Percentiles rank a stretch among this genome's conserved stretches.
Conservation (phyloP, 495 filamentous ascomycete species). For the Penicillium verhagenii region DNA sequence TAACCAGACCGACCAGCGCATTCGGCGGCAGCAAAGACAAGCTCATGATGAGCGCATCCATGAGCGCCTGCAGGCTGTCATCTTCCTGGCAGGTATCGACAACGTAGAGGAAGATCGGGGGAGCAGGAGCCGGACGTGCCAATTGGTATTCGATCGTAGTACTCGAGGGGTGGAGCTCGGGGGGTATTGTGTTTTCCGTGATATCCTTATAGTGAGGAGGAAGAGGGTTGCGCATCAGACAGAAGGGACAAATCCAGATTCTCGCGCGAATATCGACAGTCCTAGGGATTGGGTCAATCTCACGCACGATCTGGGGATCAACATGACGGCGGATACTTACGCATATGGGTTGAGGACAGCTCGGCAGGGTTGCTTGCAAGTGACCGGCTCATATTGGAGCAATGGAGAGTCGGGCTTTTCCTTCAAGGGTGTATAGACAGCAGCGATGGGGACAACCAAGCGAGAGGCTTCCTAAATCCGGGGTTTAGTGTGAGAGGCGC, state of each 20-base stretch:
- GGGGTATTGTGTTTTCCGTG: slow-evolving; percentile 87
- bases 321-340: slow-evolving; percentile 46
- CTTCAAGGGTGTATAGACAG: slow-evolving; percentile 94
- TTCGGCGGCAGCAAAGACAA: slow-evolving; percentile 90
- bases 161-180: slow-evolving; percentile 88
- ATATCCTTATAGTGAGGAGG: slow-evolving; percentile 99
- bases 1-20: slow-evolving; percentile 92
- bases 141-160: slow-evolving; percentile 98
- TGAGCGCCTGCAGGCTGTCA: slow-evolving; percentile 91
- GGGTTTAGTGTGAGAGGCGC: slow-evolving; percentile 25
- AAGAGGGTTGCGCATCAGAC: slow-evolving; percentile 89
- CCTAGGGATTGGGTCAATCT: slow-evolving; percentile 48
- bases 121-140: slow-evolving; percentile 85
- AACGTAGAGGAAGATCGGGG: slow-evolving; percentile 96
- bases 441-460: slow-evolving; percentile 95
- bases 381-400: slow-evolving; percentile 94
- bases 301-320: slow-evolving; percentile 1
- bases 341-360: slow-evolving; percentile 97
- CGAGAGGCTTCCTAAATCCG: slow-evolving; percentile 82
- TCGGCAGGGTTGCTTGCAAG: slow-evolving; percentile 94
- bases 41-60: slow-evolving; percentile 96
- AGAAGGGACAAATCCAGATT: slow-evolving; percentile 99
- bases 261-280: slow-evolving; percentile 93
- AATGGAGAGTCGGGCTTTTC: slow-evolving; percentile 88
- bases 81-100: slow-evolving; percentile 99